Percentiles rank a stretch among this genome's conserved stretches.
phyloP scores from a whole-genome alignment of 2,329 filamentous ascomycete genomes.

The Exophiala xenobiotica region DNA sequence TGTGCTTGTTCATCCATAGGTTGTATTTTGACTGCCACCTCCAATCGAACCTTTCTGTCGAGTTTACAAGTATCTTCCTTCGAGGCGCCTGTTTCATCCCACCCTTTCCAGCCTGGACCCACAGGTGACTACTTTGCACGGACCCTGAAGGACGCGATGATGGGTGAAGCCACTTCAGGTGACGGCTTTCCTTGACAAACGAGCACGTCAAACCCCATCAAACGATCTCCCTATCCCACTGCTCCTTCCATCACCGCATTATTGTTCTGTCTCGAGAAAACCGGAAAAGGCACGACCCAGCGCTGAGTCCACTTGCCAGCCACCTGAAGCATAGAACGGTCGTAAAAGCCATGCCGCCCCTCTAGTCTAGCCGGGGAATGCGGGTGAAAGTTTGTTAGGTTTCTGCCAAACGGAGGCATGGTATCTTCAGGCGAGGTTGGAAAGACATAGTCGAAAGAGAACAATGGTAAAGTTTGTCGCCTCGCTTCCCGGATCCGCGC shows the following conservation, averaged over 20 bases:
- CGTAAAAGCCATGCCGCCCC: slow-evolving; percentile 7
- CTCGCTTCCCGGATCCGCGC: no score
- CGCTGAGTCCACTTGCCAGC: background rate
- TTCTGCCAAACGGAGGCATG: background rate
- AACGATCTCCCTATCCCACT: background rate
- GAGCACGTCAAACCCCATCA: background rate
- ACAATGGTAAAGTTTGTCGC: background rate
- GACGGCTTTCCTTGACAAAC: background rate
- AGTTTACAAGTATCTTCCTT: no score
- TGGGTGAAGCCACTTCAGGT: background rate
- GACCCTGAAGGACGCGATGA: background rate
- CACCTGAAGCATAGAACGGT: slow-evolving; percentile 5
- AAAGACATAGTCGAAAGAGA: slow-evolving; percentile 4
- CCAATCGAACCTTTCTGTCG: no score
- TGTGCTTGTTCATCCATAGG: no score
- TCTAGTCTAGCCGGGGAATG: slow-evolving; percentile 13
- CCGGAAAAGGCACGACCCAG: slow-evolving; percentile 7
- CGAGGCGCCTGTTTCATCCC: no score
- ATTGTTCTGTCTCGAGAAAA: background rate
- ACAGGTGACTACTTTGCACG: no score
- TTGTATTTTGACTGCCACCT: no score
- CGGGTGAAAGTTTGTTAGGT: slow-evolving; percentile 9
- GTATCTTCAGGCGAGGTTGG: background rate
- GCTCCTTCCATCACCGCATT: slow-evolving; percentile 4
- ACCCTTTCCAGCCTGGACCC: no score